A percentile compares a stretch with the other conserved stretches of the same genome.
Evolutionary conservation across 768 basidiomycete genomes (phyloP).

Genomic region (Fomitopsis pulvina): DNA sequence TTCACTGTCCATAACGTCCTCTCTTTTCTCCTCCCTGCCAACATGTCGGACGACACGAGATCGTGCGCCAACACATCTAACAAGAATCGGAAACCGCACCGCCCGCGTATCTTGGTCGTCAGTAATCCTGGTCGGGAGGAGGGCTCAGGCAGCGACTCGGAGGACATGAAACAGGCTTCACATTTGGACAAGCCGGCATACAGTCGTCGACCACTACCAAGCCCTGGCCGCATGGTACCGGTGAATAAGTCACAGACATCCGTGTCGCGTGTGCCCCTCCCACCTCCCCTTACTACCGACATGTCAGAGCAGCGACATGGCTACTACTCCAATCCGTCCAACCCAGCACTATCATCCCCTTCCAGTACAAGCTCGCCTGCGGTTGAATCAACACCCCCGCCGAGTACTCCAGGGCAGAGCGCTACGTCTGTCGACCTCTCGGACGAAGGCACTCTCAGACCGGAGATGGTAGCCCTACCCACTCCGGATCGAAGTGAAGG

Average conservation of each 20-base stretch:
- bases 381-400: constrained; percentile 66
- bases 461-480: constrained; percentile 15
- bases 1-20: constrained; percentile 5
- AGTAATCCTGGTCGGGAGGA: constrained; percentile 54
- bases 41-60: constrained; percentile 60
- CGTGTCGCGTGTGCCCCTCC: constrained; percentile 14
- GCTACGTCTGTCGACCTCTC: constrained; percentile 36
- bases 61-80: constrained; percentile 25
- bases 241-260: constrained; percentile 18
- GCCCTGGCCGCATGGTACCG: constrained; percentile 23
- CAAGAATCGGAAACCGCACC: constrained; percentile 25
- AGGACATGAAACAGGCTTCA: constrained; percentile 15
- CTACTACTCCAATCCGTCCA: constrained; percentile 42
- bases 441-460: constrained; percentile 31
- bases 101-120: constrained; percentile 43
- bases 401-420: constrained; percentile 53
- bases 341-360: constrained; percentile 62
- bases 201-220: constrained; percentile 21
- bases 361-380: constrained; percentile 61
- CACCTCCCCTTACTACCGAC: constrained; percentile 33
- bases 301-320: constrained; percentile 20
- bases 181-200: constrained; percentile 21
- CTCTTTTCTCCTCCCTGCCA: constrained; percentile 3
- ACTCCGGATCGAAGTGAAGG: constrained; percentile 15
- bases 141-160: constrained; percentile 31